Evolutionary conservation across 768 basidiomycete species (phyloP).

Genomic region (Mycena polygramma): DNA sequence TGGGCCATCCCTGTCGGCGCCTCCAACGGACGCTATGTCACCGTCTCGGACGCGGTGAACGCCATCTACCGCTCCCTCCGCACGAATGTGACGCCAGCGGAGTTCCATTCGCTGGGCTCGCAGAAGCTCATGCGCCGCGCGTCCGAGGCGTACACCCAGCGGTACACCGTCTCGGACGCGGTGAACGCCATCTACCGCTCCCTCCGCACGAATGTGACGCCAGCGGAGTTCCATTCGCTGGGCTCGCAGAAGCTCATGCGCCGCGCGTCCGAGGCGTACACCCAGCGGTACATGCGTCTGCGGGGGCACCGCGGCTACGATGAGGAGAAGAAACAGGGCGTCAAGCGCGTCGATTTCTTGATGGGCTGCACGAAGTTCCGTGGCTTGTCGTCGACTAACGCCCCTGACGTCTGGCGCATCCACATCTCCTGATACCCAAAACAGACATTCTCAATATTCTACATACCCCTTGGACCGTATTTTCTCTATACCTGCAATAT

Average conservation of each 20-base stretch:
- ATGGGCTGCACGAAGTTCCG: slow-evolving; percentile 35
- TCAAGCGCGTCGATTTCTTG: slow-evolving; percentile 58
- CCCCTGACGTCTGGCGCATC: slow-evolving; percentile 15
- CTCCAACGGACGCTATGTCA: slow-evolving; percentile 42
- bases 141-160: slow-evolving; percentile 46
- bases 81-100: slow-evolving; percentile 45
- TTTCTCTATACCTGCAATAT: too few species aligned
- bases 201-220: slow-evolving; percentile 50
- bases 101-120: slow-evolving; percentile 46
- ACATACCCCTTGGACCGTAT: too few species aligned
- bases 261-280: slow-evolving; percentile 49
- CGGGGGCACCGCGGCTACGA: slow-evolving; percentile 39
- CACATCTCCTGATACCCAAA: background rate
- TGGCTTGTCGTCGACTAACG: slow-evolving; percentile 9
- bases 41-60: slow-evolving; percentile 53
- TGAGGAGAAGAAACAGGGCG: slow-evolving; percentile 48
- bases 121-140: slow-evolving; percentile 44
- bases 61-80: slow-evolving; percentile 53
- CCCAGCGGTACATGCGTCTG: slow-evolving; percentile 44
- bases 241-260: slow-evolving; percentile 42
- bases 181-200: slow-evolving; percentile 50
- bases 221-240: slow-evolving; percentile 46
- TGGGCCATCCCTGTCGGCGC: slow-evolving; percentile 40
- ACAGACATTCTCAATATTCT: background rate
- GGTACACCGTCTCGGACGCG: slow-evolving; percentile 54